Evolutionary conservation across 78 protist species (phyloP).

Genomic region (Monocercomonoides exilis): DNA sequence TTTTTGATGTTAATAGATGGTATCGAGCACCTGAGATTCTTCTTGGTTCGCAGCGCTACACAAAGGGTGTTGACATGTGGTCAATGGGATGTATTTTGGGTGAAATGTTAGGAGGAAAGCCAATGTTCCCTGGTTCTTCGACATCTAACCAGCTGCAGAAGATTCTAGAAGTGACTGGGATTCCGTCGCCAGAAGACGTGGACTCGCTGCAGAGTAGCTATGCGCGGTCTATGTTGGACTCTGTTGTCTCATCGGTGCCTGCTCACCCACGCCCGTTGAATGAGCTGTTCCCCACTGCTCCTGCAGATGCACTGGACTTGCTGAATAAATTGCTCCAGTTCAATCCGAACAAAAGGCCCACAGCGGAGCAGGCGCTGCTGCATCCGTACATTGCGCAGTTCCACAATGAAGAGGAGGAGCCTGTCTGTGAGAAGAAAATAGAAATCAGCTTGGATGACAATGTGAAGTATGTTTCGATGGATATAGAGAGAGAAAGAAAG

Average conservation of each 20-base stretch:
- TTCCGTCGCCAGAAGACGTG: slow-evolving; percentile 61
- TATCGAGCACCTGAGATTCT: slow-evolving; percentile 95
- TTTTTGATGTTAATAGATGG: no score
- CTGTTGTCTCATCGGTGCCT: neutral
- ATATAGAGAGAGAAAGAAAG: no score
- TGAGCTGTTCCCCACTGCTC: slow-evolving; percentile 73
- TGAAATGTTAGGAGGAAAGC: slow-evolving; percentile 82
- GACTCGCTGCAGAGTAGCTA: slow-evolving; percentile 66
- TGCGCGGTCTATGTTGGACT: slow-evolving; percentile 76
- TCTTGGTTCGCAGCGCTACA: slow-evolving; percentile 67
- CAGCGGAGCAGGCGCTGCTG: slow-evolving; percentile 80
- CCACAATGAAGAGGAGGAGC: slow-evolving; percentile 63
- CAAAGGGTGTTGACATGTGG: slow-evolving; percentile 77
- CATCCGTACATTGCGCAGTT: slow-evolving; percentile 82
- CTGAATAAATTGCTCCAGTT: slow-evolving; percentile 67
- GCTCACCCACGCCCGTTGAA: slow-evolving; percentile 1
- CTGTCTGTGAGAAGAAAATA: slow-evolving; percentile 4
- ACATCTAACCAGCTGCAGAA: slow-evolving; percentile 91
- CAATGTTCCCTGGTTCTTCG: slow-evolving; percentile 87
- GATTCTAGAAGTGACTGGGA: slow-evolving; percentile 68
- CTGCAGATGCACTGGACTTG: slow-evolving; percentile 84
- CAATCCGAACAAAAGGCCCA: slow-evolving; percentile 80
- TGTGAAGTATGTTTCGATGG: slow-evolving; percentile 30
- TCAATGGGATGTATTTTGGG: slow-evolving; percentile 88
- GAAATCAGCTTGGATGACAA: slow-evolving; percentile 67